phyloP scores from a whole-genome alignment of 176 grass and related monocot species.

The Carex myosuroides region DNA sequence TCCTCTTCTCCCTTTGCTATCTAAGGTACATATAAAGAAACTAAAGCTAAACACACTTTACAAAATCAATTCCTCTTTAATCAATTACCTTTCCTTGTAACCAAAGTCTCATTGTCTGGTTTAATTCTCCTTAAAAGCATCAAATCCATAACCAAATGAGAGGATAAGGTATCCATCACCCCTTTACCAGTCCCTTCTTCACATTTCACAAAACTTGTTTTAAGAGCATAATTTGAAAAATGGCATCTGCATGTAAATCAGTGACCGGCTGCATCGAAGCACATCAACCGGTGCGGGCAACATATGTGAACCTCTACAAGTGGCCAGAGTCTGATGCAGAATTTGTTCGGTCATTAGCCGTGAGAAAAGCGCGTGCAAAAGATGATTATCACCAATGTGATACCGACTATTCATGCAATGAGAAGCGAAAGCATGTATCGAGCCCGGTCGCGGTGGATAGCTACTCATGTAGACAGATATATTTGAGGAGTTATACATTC shows the following conservation, averaged over 20 bases:
- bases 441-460: slow-evolving; percentile 73
- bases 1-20: background rate
- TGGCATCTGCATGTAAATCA: slow-evolving; percentile 67
- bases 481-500: slow-evolving; percentile 95
- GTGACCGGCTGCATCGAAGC: slow-evolving; percentile 51
- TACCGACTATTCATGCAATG: background rate
- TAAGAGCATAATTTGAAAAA: slow-evolving; percentile 14
- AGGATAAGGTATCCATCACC: slow-evolving; percentile 8
- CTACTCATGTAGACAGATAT: slow-evolving; percentile 94
- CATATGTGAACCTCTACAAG: slow-evolving; percentile 81
- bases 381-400: background rate
- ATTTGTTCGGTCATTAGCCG: slow-evolving; percentile 67
- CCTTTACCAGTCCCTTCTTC: background rate
- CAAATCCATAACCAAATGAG: slow-evolving; percentile 18
- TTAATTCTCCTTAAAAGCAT: slow-evolving; percentile 36
- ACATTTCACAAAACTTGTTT: slow-evolving; percentile 7
- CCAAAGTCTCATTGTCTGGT: slow-evolving; percentile 35
- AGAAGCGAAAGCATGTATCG: slow-evolving; percentile 3
- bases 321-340: slow-evolving; percentile 97
- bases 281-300: slow-evolving; percentile 54
- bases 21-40: background rate
- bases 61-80: slow-evolving; percentile 28
- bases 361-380: slow-evolving; percentile 32
- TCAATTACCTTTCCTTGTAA: slow-evolving; percentile 68
- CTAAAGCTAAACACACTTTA: slow-evolving; percentile 15